These are phyloP conservation scores for Fragilariopsis cylindrus DNA, from an alignment of 108 stramenopile species.

Conservation along the genomic window DNA sequence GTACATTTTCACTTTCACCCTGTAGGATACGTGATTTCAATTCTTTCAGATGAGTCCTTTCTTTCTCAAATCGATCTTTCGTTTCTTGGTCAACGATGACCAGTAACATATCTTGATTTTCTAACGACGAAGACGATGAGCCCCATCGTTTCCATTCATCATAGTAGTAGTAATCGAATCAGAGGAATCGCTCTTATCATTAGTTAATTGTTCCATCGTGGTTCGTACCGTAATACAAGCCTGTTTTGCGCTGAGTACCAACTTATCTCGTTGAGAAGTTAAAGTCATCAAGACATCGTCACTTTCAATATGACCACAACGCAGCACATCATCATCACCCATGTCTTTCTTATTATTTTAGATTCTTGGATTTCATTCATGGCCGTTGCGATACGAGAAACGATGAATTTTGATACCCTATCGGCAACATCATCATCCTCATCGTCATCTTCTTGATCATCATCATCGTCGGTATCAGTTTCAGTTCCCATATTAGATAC, in stretches of 20 bases:
- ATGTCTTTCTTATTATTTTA: background rate
- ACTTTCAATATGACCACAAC: background rate
- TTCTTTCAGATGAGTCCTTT: constrained; percentile 19
- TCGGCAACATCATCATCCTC: constrained; percentile 15
- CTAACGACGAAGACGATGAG: background rate
- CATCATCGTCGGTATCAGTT: background rate
- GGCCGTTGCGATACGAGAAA: constrained; percentile 17
- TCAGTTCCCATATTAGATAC: background rate
- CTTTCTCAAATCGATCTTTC: constrained; percentile 16
- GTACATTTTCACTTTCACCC: constrained; percentile 5
- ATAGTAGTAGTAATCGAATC: background rate
- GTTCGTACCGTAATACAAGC: background rate
- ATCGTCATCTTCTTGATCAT: background rate
- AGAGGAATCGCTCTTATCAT: background rate
- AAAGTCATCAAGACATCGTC: background rate
- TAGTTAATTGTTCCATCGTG: background rate
- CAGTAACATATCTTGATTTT: background rate
- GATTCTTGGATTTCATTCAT: constrained; percentile 8
- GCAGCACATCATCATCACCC: background rate
- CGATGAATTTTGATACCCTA: constrained; percentile 32
- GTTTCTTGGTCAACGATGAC: constrained; percentile 19
- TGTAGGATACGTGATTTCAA: constrained; percentile 15
- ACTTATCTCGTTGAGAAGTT: background rate
- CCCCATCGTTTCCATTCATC: background rate
- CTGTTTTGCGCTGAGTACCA: background rate